Conservation (phyloP, 805 yeast species). For the Clavispora vitiphila region DNA sequence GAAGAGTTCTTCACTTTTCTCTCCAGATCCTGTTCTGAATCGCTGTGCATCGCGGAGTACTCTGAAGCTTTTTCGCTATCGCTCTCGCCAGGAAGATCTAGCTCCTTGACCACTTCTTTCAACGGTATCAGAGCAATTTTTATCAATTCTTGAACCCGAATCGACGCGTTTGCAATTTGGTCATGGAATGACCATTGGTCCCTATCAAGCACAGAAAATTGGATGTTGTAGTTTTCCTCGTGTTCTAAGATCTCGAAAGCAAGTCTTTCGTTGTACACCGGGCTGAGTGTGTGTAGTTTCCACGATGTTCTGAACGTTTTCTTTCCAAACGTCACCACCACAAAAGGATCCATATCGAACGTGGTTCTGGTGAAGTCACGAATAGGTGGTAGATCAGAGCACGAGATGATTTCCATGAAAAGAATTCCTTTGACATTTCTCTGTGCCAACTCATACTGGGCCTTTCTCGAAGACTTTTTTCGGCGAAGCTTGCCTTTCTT, state of each 20-base stretch:
- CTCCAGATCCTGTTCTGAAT: background rate
- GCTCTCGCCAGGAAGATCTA: background rate
- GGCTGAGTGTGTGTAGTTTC: constrained; percentile 76
- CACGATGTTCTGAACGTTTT: constrained; percentile 82
- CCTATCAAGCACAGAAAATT: constrained; percentile 74
- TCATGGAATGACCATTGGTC: constrained; percentile 83
- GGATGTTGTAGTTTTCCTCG: constrained; percentile 62
- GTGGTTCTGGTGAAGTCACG: constrained; percentile 66
- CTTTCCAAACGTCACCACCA: constrained; percentile 84
- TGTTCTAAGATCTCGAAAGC: constrained; percentile 70
- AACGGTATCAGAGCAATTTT: constrained; percentile 24
- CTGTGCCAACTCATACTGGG: constrained; percentile 33
- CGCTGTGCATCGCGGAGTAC: background rate
- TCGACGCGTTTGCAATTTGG: constrained; percentile 61
- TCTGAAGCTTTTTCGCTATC: background rate
- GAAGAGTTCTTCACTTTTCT: background rate
- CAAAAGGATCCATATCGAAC: constrained; percentile 96
- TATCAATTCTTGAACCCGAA: constrained; percentile 50
- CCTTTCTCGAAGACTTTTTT: background rate
- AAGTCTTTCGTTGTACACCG: constrained; percentile 73
- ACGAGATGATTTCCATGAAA: constrained; percentile 69
- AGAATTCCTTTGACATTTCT: constrained; percentile 59
- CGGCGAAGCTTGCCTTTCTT: constrained; percentile 5
- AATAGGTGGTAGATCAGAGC: constrained; percentile 74
- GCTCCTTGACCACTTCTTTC: constrained; percentile 8